Percentiles rank a stretch among this genome's conserved stretches.
Conservation (phyloP, 2,329 filamentous ascomycete genomes). For the Cercospora sojina region DNA sequence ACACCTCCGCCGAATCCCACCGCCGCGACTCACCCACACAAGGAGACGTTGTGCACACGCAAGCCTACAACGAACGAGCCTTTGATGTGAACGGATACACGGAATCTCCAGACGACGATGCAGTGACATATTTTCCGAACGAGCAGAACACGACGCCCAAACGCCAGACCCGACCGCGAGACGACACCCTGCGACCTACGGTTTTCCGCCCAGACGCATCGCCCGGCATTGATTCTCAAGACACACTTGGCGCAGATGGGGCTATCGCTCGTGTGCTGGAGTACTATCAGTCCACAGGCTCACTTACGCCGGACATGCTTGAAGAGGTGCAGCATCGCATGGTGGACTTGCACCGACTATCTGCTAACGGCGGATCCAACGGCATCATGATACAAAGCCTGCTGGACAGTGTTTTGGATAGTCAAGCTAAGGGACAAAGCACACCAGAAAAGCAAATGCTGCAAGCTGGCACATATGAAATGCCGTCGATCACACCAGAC, state of each 20-base stretch:
- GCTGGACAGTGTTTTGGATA: conserved; percentile 35
- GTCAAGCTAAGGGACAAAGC: conserved; percentile 13
- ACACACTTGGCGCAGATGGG: conserved; percentile 18
- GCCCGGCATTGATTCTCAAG: conserved; percentile 3
- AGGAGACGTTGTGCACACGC: conserved; percentile 21
- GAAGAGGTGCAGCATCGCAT: conserved; percentile 36
- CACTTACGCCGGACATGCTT: conserved; percentile 36
- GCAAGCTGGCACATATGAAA: conserved; percentile 29
- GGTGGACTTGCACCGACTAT: conserved; percentile 35
- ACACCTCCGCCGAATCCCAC: conserved; percentile 18
- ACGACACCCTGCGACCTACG: conserved; percentile 30
- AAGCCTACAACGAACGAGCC: conserved; percentile 28
- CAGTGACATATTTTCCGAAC: conserved; percentile 21
- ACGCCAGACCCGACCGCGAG: conserved; percentile 22
- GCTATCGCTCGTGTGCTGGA: conserved; percentile 30
- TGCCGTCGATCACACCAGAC: conserved; percentile 36
- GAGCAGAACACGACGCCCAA: conserved; percentile 33
- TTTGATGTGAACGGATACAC: conserved; percentile 28
- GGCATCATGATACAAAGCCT: conserved; percentile 38
- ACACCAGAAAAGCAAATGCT: conserved; percentile 24
- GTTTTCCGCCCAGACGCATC: conserved; percentile 12
- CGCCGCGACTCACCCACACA: conserved; percentile 14
- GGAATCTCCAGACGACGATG: conserved; percentile 27
- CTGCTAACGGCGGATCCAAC: conserved; percentile 38
- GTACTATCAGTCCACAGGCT: conserved; percentile 35